Base-by-base conservation (phyloP, 768 basidiomycete species). In the Amanita exitialis region DNA sequence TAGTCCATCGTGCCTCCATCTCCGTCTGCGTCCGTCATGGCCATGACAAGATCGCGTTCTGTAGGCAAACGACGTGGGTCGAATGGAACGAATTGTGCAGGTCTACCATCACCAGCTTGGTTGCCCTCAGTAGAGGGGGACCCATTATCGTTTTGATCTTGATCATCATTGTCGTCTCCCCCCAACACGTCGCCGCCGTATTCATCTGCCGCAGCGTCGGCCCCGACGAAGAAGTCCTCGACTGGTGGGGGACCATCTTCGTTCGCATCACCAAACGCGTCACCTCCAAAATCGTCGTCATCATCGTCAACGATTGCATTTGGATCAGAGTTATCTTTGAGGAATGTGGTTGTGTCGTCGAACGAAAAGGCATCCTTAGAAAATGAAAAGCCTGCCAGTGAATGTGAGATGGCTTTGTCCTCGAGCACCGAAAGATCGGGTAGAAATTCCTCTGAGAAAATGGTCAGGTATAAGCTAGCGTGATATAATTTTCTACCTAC, bases 311-410 rank as follows among this genome's bases (percentile, higher is more conserved):
- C 61, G 23, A 30, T 42, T 20, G 10, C 49, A 47, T 70, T 66
- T 4, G 59, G 62, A 3, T 63, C 67, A 6, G 77, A 70, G 54
- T 80, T 73, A 43, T 84, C 77, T 44, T 71, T 73, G 63, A 82
- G 77, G 57, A 82, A 77, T 13, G 74, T 75, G 12, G 73, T 42
- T n/a, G 46, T 72, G 44, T 84, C 82, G 57, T 90, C 83, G 35
- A 83, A 71, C 23, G 75, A 62, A 58, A 77, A 78, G 6, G 73
- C 66, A 59, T 85, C 77, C 46, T 82, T 82, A 18, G 83, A 76
- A 66, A 97, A 97, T 3, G 83, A 79, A 68, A 98, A 98, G 23
- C 74, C 79, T 8, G 78, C 71, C 6, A 98, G 73, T 2, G 90
- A 89, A 51, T 84, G 83, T 2, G 87, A 86, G 48, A 98, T 92